Conservation (phyloP, 345 rosid genomes). For the Arabis alpina region DNA sequence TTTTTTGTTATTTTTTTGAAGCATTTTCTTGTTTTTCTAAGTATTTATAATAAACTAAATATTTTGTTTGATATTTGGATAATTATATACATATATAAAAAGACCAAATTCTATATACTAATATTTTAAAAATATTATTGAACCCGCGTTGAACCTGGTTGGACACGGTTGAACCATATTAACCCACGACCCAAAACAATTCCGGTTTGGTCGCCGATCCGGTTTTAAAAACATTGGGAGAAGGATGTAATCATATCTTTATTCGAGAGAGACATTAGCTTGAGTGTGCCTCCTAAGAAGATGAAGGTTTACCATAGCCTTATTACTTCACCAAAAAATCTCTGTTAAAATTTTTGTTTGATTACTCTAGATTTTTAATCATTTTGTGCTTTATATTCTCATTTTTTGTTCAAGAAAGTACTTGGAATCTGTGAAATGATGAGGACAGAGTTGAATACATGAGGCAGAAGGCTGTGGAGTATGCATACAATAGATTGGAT, state of each 20-base stretch:
- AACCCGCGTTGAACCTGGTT: too few relatives aligned
- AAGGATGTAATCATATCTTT: slow-evolving; percentile 69
- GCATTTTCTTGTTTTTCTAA: too few relatives aligned
- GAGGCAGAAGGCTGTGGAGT: slow-evolving; percentile 82
- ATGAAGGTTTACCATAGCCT: slow-evolving; percentile 61
- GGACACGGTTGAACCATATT: too few relatives aligned
- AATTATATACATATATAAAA: too few relatives aligned
- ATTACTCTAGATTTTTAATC: neutral
- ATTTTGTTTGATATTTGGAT: too few relatives aligned
- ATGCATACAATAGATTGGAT: slow-evolving; percentile 60
- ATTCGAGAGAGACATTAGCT: slow-evolving; percentile 85
- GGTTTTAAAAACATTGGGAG: too few relatives aligned
- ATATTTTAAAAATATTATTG: too few relatives aligned
- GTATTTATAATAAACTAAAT: too few relatives aligned
- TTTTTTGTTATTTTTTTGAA: too few relatives aligned
- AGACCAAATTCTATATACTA: too few relatives aligned
- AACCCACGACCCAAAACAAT: too few relatives aligned
- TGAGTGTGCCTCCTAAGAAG: slow-evolving; percentile 84
- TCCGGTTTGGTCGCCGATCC: too few relatives aligned
- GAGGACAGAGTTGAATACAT: slow-evolving; percentile 67
- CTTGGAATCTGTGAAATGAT: slow-evolving; percentile 72
- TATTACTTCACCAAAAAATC: neutral
- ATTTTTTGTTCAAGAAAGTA: slow-evolving; percentile 93
- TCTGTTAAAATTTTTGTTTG: neutral
- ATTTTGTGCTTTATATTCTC: slow-evolving; percentile 34